Base-by-base conservation (phyloP, 306 rosid species). In the Hippophae rhamnoides region DNA sequence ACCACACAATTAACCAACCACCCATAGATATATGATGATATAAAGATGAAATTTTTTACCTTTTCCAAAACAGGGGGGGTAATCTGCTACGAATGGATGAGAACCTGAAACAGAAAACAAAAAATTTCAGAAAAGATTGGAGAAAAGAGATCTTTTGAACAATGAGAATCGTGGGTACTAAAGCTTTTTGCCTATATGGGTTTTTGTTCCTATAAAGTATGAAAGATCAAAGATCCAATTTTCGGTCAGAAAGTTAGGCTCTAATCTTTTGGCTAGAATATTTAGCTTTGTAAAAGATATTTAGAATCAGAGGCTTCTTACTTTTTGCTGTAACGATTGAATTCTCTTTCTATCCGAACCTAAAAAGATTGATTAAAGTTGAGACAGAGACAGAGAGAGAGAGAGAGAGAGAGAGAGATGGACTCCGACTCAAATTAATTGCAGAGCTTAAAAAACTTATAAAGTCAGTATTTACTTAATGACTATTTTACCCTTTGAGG, bases 341-440 rank as follows among this genome's bases (percentile, higher is more conserved):
- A 67, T 49, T 47, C 49, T 18, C 12, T 13, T 9, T 45, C 58
- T 47, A 63, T 53, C 68, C 66, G 46, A 73, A 74, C 74, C 66
- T 54, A 46, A 54, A 58, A 66, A n/a, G 40, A 52, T 50, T 55
- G 56, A 66, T 69, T 65, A 69, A 77, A 64, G 60, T 64, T 54
- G 74, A 56, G 54, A 63, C 48, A 65, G 58, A 18, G 18, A 18
- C n/a, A n/a, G n/a, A n/a, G n/a, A n/a, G n/a, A n/a, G n/a, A n/a
- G 23, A 18, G 23, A 18, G 70, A 59, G 23, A 18, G 23, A 18
- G 70, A 59, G 69, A 9, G 53, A 26, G 52, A 57, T 69, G 48
- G 73, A 65, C 69, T 73, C 73, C 52, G 79, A 73, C 79, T 77
- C 62, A 55, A 25, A 11, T 41, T 61, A 54, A 31, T 58, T 38